Evolutionary conservation across 1,139 yeast species (phyloP).

Genomic region (Saccharomycopsis crataegensis): DNA sequence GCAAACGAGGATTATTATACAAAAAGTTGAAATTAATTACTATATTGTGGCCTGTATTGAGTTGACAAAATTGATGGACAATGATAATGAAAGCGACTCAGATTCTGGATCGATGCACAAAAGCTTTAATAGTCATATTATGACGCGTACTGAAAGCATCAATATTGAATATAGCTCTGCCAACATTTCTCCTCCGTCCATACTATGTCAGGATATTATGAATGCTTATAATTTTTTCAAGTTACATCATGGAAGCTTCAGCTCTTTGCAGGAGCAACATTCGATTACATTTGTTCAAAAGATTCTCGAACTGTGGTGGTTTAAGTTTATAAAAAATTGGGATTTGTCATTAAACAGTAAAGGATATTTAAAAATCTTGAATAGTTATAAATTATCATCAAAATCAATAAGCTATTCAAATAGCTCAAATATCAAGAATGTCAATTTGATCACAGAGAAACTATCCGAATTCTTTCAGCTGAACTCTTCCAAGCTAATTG

Average conservation of each 20-base stretch:
- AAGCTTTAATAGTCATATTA: background rate
- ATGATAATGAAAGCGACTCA: slow-evolving; percentile 4
- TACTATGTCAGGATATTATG: slow-evolving; percentile 10
- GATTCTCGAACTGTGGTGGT: slow-evolving; percentile 8
- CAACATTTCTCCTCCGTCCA: slow-evolving; percentile 9
- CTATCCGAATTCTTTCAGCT: slow-evolving; percentile 18
- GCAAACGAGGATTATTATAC: slow-evolving; percentile 13
- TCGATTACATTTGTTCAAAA: background rate
- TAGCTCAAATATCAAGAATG: slow-evolving; percentile 14
- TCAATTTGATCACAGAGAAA: slow-evolving; percentile 18
- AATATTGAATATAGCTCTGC: slow-evolving; percentile 14
- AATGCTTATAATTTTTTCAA: slow-evolving; percentile 13
- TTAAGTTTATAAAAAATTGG: slow-evolving; percentile 5
- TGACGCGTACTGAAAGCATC: background rate
- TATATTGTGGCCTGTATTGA: slow-evolving; percentile 15
- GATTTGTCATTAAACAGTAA: slow-evolving; percentile 12
- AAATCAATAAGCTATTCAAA: slow-evolving; percentile 14
- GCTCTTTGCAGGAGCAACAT: background rate
- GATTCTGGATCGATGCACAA: background rate
- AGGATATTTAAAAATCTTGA: slow-evolving; percentile 14
- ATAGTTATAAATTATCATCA: slow-evolving; percentile 17
- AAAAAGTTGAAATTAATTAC: slow-evolving; percentile 9
- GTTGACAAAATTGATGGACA: slow-evolving; percentile 13
- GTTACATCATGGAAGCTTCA: slow-evolving; percentile 14
- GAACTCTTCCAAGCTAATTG: slow-evolving; percentile 17